Evolutionary conservation across 179 eudicot species (phyloP).

Genomic region (Silene noctiflora): DNA sequence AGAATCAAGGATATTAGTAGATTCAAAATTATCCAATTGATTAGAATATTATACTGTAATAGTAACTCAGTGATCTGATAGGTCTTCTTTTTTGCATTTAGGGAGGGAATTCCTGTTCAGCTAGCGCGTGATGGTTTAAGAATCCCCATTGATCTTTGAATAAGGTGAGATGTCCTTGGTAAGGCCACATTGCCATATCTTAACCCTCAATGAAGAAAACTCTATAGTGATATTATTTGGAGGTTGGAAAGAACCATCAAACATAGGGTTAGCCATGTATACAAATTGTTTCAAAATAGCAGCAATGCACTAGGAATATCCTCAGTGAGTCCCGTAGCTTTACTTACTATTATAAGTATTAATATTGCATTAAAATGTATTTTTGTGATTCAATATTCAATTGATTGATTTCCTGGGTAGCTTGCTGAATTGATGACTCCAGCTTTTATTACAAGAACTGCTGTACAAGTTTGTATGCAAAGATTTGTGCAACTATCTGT

Average conservation of each 20-base stretch:
- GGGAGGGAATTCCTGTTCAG: conserved; percentile 46
- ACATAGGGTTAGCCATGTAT: background rate
- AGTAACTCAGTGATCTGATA: background rate
- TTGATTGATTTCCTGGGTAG: too few relatives aligned
- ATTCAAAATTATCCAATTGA: background rate
- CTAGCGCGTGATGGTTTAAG: conserved; percentile 47
- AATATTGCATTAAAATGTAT: too few relatives aligned
- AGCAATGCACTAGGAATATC: background rate
- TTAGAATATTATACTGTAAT: background rate
- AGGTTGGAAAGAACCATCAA: conserved; percentile 3
- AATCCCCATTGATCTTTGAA: conserved; percentile 38
- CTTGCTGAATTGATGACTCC: too few relatives aligned
- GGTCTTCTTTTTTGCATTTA: conserved; percentile 14
- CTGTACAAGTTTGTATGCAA: too few relatives aligned
- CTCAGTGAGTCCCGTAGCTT: too few relatives aligned
- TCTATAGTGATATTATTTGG: background rate
- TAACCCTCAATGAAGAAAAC: background rate
- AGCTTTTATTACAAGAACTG: too few relatives aligned
- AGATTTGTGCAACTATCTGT: too few relatives aligned
- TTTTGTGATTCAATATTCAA: too few relatives aligned
- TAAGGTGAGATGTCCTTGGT: conserved; percentile 20
- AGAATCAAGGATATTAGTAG: background rate
- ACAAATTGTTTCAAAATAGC: background rate
- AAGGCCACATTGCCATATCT: background rate
- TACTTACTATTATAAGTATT: too few relatives aligned